These are phyloP conservation scores for Diaporthe ilicicola DNA, from an alignment of 2,329 filamentous ascomycete genomes.

Conservation along the genomic window DNA sequence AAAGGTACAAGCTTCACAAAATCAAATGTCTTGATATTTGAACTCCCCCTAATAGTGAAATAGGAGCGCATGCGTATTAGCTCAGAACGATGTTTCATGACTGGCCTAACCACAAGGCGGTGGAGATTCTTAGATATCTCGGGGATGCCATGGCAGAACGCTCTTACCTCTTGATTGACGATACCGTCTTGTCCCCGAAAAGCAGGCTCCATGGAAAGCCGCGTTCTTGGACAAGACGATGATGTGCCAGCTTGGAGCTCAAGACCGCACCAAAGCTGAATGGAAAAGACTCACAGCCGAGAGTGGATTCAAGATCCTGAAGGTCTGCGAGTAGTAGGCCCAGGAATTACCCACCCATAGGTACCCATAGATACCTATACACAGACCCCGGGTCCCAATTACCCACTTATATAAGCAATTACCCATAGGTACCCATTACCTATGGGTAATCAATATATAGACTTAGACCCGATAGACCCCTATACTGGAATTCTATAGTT, in stretches of 20 bases:
- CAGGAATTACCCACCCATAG: too few species aligned
- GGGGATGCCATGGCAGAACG: not conserved
- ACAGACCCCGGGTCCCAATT: too few species aligned
- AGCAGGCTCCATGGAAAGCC: conserved; percentile 10
- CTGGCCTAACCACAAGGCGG: not conserved
- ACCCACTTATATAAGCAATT: too few species aligned
- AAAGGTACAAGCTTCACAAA: not conserved
- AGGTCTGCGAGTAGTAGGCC: not conserved
- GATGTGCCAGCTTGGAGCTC: conserved; percentile 5
- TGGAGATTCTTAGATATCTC: not conserved
- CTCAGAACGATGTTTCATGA: not conserved
- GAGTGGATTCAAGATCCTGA: not conserved
- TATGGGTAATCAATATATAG: too few species aligned
- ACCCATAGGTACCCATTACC: too few species aligned
- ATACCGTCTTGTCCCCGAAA: conserved; percentile 2
- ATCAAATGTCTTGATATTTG: too few species aligned
- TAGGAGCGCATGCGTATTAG: not conserved
- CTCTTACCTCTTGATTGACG: not conserved
- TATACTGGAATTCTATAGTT: too few species aligned
- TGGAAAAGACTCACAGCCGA: not conserved
- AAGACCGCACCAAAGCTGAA: not conserved
- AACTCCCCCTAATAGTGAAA: not conserved
- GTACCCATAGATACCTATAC: too few species aligned
- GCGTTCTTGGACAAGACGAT: not conserved
- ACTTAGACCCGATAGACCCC: too few species aligned